Conservation (phyloP, 2,329 filamentous ascomycete genomes). For the Colletotrichum plurivorum region DNA sequence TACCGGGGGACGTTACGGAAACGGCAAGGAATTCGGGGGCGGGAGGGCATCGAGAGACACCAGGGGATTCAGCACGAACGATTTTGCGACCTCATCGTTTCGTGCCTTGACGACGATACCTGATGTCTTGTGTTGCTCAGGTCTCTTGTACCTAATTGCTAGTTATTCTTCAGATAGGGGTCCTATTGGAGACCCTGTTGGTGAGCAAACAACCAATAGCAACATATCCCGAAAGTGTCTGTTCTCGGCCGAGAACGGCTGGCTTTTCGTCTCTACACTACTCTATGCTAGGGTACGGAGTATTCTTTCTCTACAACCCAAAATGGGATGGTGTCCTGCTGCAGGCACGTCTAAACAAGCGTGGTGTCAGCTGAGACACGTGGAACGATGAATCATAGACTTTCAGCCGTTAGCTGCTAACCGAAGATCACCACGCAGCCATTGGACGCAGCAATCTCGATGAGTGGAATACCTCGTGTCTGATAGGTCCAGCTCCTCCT, state of each 20-base stretch:
- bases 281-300: not conserved
- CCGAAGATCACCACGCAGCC: not conserved
- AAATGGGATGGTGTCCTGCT: not conserved
- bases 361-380: constrained; percentile 5
- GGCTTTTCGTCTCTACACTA: not conserved
- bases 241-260: constrained; percentile 18
- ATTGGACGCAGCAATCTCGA: not conserved
- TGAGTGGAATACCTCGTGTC: not conserved
- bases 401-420: not conserved
- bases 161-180: not conserved
- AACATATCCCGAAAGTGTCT: not conserved
- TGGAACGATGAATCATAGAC: constrained; percentile 34
- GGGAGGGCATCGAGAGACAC: too few species aligned
- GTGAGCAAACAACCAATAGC: too few species aligned
- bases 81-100: not conserved
- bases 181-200: too few species aligned
- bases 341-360: constrained; percentile 2
- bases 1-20: not conserved
- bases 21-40: constrained; percentile 17
- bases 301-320: not conserved
- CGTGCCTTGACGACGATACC: too few species aligned
- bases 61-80: not conserved
- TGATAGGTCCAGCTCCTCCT: not conserved
- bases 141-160: too few species aligned
- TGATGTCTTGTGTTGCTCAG: too few species aligned